A percentile compares a stretch with the other conserved stretches of the same genome.
These are phyloP conservation scores for Geotrichum fermentans DNA, from an alignment of 1,139 yeast species.

Conservation along the genomic window DNA sequence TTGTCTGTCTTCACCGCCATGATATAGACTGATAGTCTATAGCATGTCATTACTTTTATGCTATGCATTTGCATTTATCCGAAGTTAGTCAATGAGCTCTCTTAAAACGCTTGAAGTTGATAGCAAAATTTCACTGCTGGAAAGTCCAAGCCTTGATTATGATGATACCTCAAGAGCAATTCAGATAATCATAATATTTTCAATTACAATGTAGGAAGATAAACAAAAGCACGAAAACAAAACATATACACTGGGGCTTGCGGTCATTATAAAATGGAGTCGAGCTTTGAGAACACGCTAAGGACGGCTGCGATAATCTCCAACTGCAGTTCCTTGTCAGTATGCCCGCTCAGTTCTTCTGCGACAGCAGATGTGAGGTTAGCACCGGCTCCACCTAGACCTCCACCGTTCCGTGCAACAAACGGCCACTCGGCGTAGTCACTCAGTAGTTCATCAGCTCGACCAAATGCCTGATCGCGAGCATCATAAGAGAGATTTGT, in stretches of 20 bases:
- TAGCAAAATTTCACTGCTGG: too few species aligned
- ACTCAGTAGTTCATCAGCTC: constrained; percentile 83
- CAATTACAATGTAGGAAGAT: too few species aligned
- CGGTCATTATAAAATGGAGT: constrained; percentile 31
- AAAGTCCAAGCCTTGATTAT: too few species aligned
- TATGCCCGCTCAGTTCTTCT: constrained; percentile 55
- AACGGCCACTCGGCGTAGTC: constrained; percentile 91
- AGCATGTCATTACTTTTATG: too few species aligned
- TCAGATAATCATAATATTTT: too few species aligned
- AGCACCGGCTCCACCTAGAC: constrained; percentile 64
- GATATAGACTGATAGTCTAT: too few species aligned
- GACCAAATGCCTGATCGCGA: constrained; percentile 86
- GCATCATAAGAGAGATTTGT: constrained; percentile 76
- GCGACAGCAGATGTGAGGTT: constrained; percentile 67
- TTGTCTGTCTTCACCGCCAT: too few species aligned
- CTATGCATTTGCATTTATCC: too few species aligned
- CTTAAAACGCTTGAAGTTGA: too few species aligned
- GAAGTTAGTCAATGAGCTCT: too few species aligned
- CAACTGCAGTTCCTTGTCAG: constrained; percentile 62
- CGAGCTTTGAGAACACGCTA: constrained; percentile 37
- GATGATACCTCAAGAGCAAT: not conserved
- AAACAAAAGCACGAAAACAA: constrained; percentile 21
- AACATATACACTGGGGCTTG: not conserved
- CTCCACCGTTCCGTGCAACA: constrained; percentile 47
- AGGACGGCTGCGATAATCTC: constrained; percentile 88